A percentile compares a stretch with the other conserved stretches of the same genome.
Conservation (phyloP, 345 rosid species). For the Citrus inodora region DNA sequence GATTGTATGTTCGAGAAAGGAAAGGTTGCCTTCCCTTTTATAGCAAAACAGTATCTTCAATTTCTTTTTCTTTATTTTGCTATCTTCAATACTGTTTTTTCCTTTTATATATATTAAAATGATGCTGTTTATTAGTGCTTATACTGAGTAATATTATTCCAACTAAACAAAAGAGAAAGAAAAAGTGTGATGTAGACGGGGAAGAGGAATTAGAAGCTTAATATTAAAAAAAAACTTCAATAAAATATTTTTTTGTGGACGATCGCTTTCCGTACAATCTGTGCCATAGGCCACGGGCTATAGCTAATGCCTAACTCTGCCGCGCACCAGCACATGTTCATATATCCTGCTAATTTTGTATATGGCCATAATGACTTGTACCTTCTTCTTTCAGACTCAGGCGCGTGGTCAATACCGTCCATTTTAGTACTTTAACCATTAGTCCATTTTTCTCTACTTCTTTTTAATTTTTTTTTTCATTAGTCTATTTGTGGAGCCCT, state of each 20-base stretch:
- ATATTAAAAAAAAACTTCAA: neutral
- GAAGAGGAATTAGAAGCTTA: too few species aligned
- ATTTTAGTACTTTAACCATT: too few species aligned
- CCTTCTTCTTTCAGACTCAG: neutral
- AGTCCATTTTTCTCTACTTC: too few species aligned
- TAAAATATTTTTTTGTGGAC: neutral
- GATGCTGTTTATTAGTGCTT: too few species aligned
- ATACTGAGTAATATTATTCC: neutral
- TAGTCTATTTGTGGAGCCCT: too few species aligned
- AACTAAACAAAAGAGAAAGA: too few species aligned
- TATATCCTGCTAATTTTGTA: neutral
- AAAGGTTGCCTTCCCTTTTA: constrained; percentile 33
- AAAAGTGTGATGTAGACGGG: too few species aligned
- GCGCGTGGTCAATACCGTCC: too few species aligned
- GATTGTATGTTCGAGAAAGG: constrained; percentile 32
- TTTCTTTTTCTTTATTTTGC: too few species aligned
- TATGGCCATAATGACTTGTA: neutral
- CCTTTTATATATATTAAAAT: neutral
- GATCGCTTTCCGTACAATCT: constrained; percentile 1
- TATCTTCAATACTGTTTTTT: neutral
- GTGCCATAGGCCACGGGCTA: too few species aligned
- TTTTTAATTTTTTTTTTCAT: too few species aligned
- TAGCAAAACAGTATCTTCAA: constrained; percentile 22
- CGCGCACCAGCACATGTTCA: neutral
- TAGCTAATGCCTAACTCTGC: neutral